phyloP scores from a whole-genome alignment of 2,329 filamentous ascomycete genomes.

The Talaromyces sp. region DNA sequence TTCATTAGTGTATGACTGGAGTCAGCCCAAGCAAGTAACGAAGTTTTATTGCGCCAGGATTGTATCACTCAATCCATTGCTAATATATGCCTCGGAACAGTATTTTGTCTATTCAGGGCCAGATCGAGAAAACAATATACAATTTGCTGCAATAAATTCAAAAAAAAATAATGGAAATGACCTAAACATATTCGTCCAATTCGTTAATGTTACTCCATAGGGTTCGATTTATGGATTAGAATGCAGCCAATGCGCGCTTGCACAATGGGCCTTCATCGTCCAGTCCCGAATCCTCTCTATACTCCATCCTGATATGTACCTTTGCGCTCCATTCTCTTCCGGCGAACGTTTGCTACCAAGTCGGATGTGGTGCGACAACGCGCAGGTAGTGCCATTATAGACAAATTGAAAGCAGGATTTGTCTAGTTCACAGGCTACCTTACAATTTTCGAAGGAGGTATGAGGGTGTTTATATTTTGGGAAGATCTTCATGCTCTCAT shows the following conservation, averaged over 20 bases:
- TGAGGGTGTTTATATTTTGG: neutral
- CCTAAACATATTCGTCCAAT: no score
- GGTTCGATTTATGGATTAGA: conserved; percentile 8
- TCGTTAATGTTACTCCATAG: no score
- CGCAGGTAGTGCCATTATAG: neutral
- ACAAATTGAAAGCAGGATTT: conserved; percentile 8
- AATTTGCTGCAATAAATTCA: no score
- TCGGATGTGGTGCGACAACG: conserved; percentile 1
- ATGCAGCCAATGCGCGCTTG: conserved; percentile 3
- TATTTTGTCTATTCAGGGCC: no score
- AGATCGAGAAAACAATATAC: no score
- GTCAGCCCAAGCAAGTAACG: no score
- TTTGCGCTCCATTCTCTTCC: neutral
- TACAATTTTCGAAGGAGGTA: neutral
- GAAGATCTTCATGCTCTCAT: neutral
- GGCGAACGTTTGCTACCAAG: neutral
- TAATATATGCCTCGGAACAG: no score
- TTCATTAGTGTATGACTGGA: no score
- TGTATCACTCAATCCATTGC: no score
- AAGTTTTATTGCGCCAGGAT: no score
- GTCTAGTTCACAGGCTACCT: neutral
- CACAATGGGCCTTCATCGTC: neutral
- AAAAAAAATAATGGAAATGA: no score
- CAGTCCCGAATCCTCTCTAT: conserved; percentile 1
- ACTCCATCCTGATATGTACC: neutral